Base-by-base conservation (phyloP, 768 basidiomycete genomes). In the Mrakia hoshinonis region DNA sequence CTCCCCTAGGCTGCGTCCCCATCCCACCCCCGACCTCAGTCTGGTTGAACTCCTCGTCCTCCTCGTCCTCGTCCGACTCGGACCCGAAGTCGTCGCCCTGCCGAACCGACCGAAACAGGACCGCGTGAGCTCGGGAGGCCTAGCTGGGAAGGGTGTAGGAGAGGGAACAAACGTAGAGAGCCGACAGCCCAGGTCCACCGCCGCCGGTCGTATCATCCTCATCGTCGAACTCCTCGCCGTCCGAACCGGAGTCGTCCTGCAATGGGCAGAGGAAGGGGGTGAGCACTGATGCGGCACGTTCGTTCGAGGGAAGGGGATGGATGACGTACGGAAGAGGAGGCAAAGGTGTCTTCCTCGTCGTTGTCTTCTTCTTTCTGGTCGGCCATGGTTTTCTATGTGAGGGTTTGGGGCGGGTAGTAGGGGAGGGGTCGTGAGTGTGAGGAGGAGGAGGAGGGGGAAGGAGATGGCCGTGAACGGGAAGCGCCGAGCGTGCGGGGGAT, bases 401-500 rank as follows among this genome's bases (percentile, higher is more conserved):
- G 51, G 51, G 22, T 6, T 5, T 22, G 51, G 51, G 51, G 51
- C 5, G 22, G 22, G 22, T 5, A n/a, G 31, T 10, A 60, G 24
- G 55, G 24, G 29, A 60, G 31, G 20, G 15, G 29, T 10, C 9
- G 31, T 18, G 29, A 52, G 51, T 11, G 7, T n/a, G 55, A 26
- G 55, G 55, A 20, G 55, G 55, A 20, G 55, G 55, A 26, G 55
- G 55, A 26, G 55, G 55, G 55, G 55, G 55, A 31, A 31, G 55
- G 29, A 52, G 51, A 52, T 52, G 43, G 15, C 43, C 43, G 43
- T 15, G 43, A 43, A 43, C 43, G 7, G 43, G 43, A 43, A 43
- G 43, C 43, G 7, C 43, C 43, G 43, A 6, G 43, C 43, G 43
- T 15, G 43, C 7, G 43, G 43, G 15, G 43, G 43, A 43, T n/a